These are phyloP conservation scores for Tausonia pullulans DNA, from an alignment of 1,284 basidiomycete genomes.

Conservation along the genomic window DNA sequence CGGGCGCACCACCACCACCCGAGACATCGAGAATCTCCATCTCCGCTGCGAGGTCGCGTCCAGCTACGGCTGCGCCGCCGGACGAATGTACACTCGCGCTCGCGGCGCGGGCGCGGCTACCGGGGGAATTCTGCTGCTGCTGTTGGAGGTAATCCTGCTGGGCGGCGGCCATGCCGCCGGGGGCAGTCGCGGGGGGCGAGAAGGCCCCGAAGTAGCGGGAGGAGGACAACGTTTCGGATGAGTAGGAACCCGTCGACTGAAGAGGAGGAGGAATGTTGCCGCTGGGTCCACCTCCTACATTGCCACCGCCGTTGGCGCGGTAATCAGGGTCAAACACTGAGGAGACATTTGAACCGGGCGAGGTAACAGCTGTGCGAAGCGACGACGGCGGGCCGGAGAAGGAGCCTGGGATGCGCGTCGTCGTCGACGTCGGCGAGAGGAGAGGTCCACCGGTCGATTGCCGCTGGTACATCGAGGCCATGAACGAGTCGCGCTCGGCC, in stretches of 20 bases:
- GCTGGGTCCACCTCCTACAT: too few relatives aligned
- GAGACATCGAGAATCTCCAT: slow-evolving; percentile 9
- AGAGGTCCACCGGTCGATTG: not conserved
- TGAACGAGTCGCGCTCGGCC: not conserved
- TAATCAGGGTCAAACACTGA: slow-evolving; percentile 13
- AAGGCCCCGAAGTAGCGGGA: slow-evolving; percentile 8
- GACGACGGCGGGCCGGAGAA: slow-evolving; percentile 4
- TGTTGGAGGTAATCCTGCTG: slow-evolving; percentile 12
- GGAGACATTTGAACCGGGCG: not conserved
- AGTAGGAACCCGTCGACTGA: slow-evolving; percentile 2
- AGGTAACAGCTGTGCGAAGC: not conserved
- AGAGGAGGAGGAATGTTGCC: not conserved
- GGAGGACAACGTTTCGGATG: not conserved
- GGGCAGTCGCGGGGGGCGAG: slow-evolving; percentile 12
- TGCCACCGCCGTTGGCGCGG: not conserved
- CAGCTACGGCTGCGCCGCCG: not conserved
- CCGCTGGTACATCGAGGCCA: not conserved
- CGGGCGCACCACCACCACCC: not conserved
- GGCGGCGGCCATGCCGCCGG: not conserved
- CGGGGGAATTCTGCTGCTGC: slow-evolving; percentile 10
- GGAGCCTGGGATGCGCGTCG: slow-evolving; percentile 2
- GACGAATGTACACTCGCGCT: slow-evolving; percentile 7
- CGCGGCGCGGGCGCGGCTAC: slow-evolving; percentile 7
- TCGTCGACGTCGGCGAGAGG: slow-evolving; percentile 1
- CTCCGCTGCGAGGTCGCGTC: slow-evolving; percentile 7